phyloP scores from a whole-genome alignment of 2,329 filamentous ascomycete genomes.

The Pseudocercospora fuligena region DNA sequence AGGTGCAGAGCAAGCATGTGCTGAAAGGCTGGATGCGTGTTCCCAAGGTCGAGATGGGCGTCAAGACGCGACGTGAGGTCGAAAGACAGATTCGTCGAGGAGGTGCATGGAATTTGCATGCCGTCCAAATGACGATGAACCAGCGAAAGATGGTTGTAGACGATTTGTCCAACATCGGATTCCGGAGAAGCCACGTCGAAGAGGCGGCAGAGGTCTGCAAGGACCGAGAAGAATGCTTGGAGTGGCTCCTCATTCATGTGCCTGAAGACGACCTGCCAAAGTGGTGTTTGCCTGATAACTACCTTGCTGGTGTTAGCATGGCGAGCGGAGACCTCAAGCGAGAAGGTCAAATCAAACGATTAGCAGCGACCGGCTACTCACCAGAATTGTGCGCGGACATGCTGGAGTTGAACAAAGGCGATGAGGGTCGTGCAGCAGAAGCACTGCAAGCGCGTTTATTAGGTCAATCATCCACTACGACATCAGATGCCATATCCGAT shows the following conservation, averaged over 20 bases:
- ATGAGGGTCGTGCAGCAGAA: constrained; percentile 79
- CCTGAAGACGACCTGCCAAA: constrained; percentile 94
- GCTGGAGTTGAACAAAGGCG: constrained; percentile 69
- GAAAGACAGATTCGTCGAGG: constrained; percentile 79
- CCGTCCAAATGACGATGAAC: constrained; percentile 64
- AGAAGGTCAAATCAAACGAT: constrained; percentile 80
- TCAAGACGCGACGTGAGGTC: constrained; percentile 75
- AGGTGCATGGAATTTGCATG: constrained; percentile 85
- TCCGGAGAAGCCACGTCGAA: constrained; percentile 85
- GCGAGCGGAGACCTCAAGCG: constrained; percentile 79
- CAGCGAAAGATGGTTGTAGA: constrained; percentile 67
- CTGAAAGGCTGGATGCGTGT: constrained; percentile 77
- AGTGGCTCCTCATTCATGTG: constrained; percentile 96
- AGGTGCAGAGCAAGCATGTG: constrained; percentile 44
- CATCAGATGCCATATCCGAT: constrained; percentile 42
- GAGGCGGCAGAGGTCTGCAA: constrained; percentile 88
- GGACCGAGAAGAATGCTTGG: constrained; percentile 87
- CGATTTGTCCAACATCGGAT: constrained; percentile 78
- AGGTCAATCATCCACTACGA: constrained; percentile 34
- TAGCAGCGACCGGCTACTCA: constrained; percentile 84
- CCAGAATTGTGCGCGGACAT: constrained; percentile 79
- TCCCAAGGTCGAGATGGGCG: constrained; percentile 92
- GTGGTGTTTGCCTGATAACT: constrained; percentile 91
- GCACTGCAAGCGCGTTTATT: constrained; percentile 74
- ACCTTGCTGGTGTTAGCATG: constrained; percentile 86